These are phyloP conservation scores for Nicotiana tomentosiformis DNA, from an alignment of 257 asterid species.

Conservation along the genomic window DNA sequence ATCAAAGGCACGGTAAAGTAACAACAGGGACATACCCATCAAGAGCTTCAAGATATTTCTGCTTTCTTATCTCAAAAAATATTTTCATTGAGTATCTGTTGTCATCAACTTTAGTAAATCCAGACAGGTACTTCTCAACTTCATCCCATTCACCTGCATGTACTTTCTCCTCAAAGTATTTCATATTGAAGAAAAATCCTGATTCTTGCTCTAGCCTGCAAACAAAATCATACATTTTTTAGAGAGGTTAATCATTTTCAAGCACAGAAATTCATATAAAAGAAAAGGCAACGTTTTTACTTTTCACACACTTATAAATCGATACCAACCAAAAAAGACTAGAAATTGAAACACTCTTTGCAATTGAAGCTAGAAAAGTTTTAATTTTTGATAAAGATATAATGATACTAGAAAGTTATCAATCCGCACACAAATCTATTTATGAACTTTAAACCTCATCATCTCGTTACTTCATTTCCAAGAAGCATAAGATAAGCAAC, in stretches of 20 bases:
- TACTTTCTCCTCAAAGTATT: conserved; percentile 92
- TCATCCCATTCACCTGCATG: conserved; percentile 98
- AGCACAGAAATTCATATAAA: not conserved
- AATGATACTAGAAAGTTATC: not conserved
- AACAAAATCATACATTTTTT: not conserved
- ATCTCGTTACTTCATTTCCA: not conserved
- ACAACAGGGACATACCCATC: conserved; percentile 46
- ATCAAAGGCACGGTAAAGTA: not conserved
- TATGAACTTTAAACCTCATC: not conserved
- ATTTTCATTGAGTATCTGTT: conserved; percentile 97
- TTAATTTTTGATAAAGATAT: not conserved
- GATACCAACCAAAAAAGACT: not conserved
- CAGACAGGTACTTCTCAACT: conserved; percentile 93
- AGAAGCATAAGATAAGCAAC: not conserved
- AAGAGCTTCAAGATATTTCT: conserved; percentile 97
- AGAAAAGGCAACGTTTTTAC: not conserved
- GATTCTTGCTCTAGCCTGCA: conserved; percentile 97
- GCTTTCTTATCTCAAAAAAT: conserved; percentile 91
- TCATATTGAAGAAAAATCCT: conserved; percentile 92
- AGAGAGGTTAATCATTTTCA: not conserved
- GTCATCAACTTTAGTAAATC: conserved; percentile 93
- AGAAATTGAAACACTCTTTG: not conserved
- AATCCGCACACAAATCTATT: not conserved
- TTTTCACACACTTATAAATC: not conserved
- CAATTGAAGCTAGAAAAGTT: not conserved